These are phyloP conservation scores for Zymoseptoria pseudotritici DNA, from an alignment of 2,329 filamentous ascomycete genomes.

Conservation along the genomic window DNA sequence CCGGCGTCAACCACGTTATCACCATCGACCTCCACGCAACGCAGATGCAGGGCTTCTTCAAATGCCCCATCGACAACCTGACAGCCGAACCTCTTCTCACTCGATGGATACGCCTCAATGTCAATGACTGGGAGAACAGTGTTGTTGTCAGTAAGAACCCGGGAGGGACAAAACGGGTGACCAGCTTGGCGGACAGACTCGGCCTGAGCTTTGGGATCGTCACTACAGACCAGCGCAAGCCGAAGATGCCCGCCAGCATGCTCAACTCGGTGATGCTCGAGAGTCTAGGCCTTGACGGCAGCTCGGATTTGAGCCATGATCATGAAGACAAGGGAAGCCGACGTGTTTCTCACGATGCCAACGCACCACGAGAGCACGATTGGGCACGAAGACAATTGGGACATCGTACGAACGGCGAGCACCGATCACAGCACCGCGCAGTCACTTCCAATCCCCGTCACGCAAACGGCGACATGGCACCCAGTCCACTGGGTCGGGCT, in stretches of 20 bases:
- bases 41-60: slow-evolving; percentile 99
- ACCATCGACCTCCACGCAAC: slow-evolving; percentile 85
- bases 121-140: slow-evolving; percentile 78
- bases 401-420: slow-evolving; percentile 11
- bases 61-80: slow-evolving; percentile 93
- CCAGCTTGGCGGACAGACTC: slow-evolving; percentile 85
- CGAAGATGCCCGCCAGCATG: slow-evolving; percentile 51
- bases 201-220: slow-evolving; percentile 98
- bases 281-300: slow-evolving; percentile 35
- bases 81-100: slow-evolving; percentile 93
- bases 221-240: slow-evolving; percentile 64
- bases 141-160: slow-evolving; percentile 98
- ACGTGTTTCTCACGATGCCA: slow-evolving; percentile 2
- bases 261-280: slow-evolving; percentile 69
- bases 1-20: slow-evolving; percentile 94
- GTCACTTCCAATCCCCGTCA: slow-evolving; percentile 18
- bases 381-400: slow-evolving; percentile 15
- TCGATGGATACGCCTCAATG: slow-evolving; percentile 87
- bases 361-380: slow-evolving; percentile 21
- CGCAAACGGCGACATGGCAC: slow-evolving; percentile 20
- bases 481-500: slow-evolving; percentile 28
- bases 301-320: slow-evolving; percentile 22
- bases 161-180: slow-evolving; percentile 93
- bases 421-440: slow-evolving; percentile 11
- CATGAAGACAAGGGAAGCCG: slow-evolving; percentile 17